phyloP scores from a whole-genome alignment of 495 filamentous ascomycete species.

The Xylaria intraflava region DNA sequence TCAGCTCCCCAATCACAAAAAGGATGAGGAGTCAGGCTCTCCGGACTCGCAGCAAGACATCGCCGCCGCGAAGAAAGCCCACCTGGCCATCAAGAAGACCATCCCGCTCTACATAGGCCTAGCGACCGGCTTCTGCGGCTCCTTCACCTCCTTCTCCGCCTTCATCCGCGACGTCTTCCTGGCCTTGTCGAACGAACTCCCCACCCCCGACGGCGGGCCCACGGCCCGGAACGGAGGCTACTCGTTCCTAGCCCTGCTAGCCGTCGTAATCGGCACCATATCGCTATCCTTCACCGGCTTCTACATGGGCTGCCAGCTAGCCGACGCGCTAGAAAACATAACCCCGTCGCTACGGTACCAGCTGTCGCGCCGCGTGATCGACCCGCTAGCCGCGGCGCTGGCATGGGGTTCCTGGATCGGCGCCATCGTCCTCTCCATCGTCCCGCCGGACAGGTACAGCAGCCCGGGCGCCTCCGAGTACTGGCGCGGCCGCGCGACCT shows the following conservation, averaged over 20 bases:
- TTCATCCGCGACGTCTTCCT: slow-evolving; percentile 83
- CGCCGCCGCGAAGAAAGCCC: slow-evolving; percentile 42
- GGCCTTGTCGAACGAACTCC: slow-evolving; percentile 68
- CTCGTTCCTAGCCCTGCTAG: slow-evolving; percentile 71
- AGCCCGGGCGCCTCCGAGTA: slow-evolving; percentile 35
- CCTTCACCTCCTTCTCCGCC: slow-evolving; percentile 84
- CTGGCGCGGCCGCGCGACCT: slow-evolving; percentile 71
- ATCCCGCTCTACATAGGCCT: slow-evolving; percentile 89
- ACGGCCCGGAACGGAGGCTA: slow-evolving; percentile 63
- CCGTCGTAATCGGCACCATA: slow-evolving; percentile 61
- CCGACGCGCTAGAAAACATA: slow-evolving; percentile 51
- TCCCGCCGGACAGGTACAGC: slow-evolving; percentile 58
- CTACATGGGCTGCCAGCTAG: slow-evolving; percentile 70
- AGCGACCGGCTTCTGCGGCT: slow-evolving; percentile 89
- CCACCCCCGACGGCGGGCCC: slow-evolving; percentile 19
- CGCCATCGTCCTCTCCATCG: slow-evolving; percentile 64
- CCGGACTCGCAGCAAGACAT: slow-evolving; percentile 24
- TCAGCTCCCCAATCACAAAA: slow-evolving; percentile 21
- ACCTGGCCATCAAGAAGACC: slow-evolving; percentile 64
- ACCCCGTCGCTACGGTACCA: slow-evolving; percentile 53
- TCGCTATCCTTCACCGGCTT: slow-evolving; percentile 62
- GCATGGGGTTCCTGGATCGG: slow-evolving; percentile 73
- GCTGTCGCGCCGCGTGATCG: slow-evolving; percentile 53
- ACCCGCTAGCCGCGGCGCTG: slow-evolving; percentile 55
- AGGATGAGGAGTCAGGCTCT: slow-evolving; percentile 29